Percentiles rank a stretch among this genome's conserved stretches.
These are phyloP conservation scores for Calonectria ilicicola DNA, from an alignment of 2,329 filamentous ascomycete genomes.

Conservation along the genomic window DNA sequence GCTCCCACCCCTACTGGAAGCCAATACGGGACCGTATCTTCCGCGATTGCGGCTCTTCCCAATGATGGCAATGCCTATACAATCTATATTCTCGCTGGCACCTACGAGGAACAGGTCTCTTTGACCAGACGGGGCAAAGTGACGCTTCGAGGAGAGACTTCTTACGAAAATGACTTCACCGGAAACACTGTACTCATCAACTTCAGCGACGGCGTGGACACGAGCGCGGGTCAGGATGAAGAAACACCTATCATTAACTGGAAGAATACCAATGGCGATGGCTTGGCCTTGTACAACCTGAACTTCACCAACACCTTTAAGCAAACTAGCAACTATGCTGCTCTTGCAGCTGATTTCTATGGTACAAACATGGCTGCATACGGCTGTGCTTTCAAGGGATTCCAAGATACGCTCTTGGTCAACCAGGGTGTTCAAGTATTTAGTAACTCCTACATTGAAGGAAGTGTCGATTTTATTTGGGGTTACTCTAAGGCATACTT, in stretches of 20 bases:
- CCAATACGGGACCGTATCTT: constrained; percentile 55
- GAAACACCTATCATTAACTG: constrained; percentile 57
- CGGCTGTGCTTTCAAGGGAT: constrained; percentile 58
- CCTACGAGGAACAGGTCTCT: constrained; percentile 37
- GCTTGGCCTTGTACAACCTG: constrained; percentile 71
- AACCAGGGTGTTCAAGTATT: constrained; percentile 60
- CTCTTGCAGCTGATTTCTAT: constrained; percentile 51
- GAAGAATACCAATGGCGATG: constrained; percentile 55
- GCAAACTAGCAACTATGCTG: constrained; percentile 57
- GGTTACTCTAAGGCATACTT: constrained; percentile 51
- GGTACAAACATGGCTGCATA: constrained; percentile 50
- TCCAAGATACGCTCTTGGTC: constrained; percentile 63
- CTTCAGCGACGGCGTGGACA: constrained; percentile 41
- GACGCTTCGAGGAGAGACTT: constrained; percentile 36
- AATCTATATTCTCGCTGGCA: constrained; percentile 38
- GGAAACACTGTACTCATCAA: constrained; percentile 36
- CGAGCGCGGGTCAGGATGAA: constrained; percentile 54
- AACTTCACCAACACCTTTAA: constrained; percentile 61
- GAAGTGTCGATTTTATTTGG: constrained; percentile 41
- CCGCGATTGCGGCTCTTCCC: constrained; percentile 56
- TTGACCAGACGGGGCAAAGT: constrained; percentile 31
- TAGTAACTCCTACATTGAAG: constrained; percentile 52
- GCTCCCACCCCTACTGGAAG: constrained; percentile 50
- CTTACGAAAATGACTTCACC: constrained; percentile 36
- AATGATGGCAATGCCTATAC: constrained; percentile 37